Conservation (phyloP, 495 filamentous ascomycete genomes). For the Daldinia grandis region DNA sequence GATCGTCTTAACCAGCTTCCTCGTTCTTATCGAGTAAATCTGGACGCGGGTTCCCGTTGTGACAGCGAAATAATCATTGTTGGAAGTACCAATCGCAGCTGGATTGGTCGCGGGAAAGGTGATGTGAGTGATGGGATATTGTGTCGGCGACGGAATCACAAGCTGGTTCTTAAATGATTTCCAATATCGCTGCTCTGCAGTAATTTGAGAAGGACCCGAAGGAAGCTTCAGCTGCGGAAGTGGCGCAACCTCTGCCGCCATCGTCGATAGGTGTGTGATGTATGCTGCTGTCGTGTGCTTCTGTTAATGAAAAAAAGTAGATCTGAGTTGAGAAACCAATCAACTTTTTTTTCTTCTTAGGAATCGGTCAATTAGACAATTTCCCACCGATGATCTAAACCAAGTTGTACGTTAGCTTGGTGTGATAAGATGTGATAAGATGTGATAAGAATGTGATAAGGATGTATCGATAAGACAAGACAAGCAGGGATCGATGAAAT, state of each 20-base stretch:
- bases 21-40: conserved; percentile 87
- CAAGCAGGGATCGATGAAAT: background rate
- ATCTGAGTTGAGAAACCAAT: conserved; percentile 18
- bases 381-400: conserved; percentile 30
- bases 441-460: conserved; percentile 18
- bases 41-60: conserved; percentile 91
- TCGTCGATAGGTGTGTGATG: conserved; percentile 49
- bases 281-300: conserved; percentile 32
- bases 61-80: conserved; percentile 85
- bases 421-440: conserved; percentile 16
- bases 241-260: conserved; percentile 89
- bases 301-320: background rate
- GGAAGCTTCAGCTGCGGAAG: conserved; percentile 86
- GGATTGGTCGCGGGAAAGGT: conserved; percentile 69
- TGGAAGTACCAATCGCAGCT: conserved; percentile 50
- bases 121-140: conserved; percentile 86
- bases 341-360: conserved; percentile 37
- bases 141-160: conserved; percentile 83
- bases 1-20: conserved; percentile 89
- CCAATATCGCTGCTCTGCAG: conserved; percentile 96
- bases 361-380: conserved; percentile 23
- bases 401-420: conserved; percentile 6
- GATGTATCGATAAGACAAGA: background rate
- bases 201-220: conserved; percentile 72
- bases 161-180: conserved; percentile 88